Conservation (phyloP, 768 basidiomycete species). For the Ramaria sp. region DNA sequence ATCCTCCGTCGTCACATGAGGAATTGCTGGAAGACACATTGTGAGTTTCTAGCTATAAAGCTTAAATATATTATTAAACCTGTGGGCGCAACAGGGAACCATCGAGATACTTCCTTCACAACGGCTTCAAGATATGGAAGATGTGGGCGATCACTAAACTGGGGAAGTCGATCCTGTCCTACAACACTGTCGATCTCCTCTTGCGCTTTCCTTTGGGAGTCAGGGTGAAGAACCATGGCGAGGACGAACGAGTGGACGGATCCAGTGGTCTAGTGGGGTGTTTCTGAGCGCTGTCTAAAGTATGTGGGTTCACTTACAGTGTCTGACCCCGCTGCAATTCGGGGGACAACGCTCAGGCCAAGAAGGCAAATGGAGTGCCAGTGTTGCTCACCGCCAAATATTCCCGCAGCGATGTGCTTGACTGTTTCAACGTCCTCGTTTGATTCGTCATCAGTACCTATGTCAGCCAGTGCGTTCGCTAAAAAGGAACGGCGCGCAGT, state of each 20-base stretch:
- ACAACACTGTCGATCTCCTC: slow-evolving; percentile 38
- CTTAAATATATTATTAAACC: slow-evolving; percentile 20
- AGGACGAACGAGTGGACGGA: slow-evolving; percentile 37
- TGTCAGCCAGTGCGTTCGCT: not conserved
- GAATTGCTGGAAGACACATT: slow-evolving; percentile 33
- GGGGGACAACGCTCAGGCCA: too few species aligned
- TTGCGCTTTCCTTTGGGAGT: slow-evolving; percentile 41
- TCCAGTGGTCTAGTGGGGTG: slow-evolving; percentile 29
- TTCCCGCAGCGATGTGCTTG: slow-evolving; percentile 6
- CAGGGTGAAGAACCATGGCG: slow-evolving; percentile 32
- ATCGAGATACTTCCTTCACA: slow-evolving; percentile 36
- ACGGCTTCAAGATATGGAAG: slow-evolving; percentile 40
- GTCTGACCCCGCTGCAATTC: too few species aligned
- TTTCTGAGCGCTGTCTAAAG: too few species aligned
- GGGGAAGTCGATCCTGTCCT: slow-evolving; percentile 27
- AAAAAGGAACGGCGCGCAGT: slow-evolving; percentile 1
- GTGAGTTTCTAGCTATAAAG: too few species aligned
- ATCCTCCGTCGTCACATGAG: slow-evolving; percentile 39
- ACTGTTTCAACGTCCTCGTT: slow-evolving; percentile 2
- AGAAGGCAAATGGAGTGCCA: not conserved
- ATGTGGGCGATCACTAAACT: slow-evolving; percentile 27
- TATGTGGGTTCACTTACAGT: not conserved
- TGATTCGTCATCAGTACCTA: not conserved
- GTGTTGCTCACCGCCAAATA: slow-evolving; percentile 10
- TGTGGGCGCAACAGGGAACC: slow-evolving; percentile 32